Conservation (phyloP, 2,329 filamentous ascomycete species). For the Sclerotinia minor region DNA sequence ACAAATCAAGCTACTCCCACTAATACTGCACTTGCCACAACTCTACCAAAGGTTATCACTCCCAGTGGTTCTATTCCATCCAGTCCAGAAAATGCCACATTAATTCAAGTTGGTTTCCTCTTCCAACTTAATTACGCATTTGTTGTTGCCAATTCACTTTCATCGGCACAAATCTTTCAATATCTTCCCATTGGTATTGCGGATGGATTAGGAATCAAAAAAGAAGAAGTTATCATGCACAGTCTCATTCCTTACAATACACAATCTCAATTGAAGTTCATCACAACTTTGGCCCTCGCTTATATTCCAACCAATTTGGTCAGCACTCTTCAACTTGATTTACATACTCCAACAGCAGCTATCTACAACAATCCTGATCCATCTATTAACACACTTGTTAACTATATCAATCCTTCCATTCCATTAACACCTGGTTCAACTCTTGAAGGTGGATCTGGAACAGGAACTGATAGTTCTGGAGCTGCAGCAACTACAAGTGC, state of each 20-base stretch:
- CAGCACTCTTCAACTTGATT: slow-evolving; percentile 64
- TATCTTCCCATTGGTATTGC: slow-evolving; percentile 66
- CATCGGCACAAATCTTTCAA: slow-evolving; percentile 81
- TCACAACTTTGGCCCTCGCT: slow-evolving; percentile 76
- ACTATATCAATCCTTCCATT: slow-evolving; percentile 81
- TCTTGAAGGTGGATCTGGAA: slow-evolving; percentile 39
- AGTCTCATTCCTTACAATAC: slow-evolving; percentile 78
- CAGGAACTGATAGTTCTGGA: slow-evolving; percentile 43
- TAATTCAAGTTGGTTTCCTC: slow-evolving; percentile 84
- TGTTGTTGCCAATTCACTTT: slow-evolving; percentile 68
- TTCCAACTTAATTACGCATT: slow-evolving; percentile 81
- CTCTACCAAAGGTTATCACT: slow-evolving; percentile 38
- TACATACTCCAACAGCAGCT: slow-evolving; percentile 69
- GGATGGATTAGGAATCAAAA: slow-evolving; percentile 51
- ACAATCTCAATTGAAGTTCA: slow-evolving; percentile 65
- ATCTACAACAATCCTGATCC: slow-evolving; percentile 70
- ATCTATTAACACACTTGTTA: slow-evolving; percentile 71
- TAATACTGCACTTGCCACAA: slow-evolving; percentile 35
- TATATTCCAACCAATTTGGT: slow-evolving; percentile 74
- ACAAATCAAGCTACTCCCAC: slow-evolving; percentile 28
- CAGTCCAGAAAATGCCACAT: slow-evolving; percentile 56
- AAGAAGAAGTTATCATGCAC: slow-evolving; percentile 61
- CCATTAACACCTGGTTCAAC: slow-evolving; percentile 46
- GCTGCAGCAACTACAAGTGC: slow-evolving; percentile 39
- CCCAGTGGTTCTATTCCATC: slow-evolving; percentile 34